Base-by-base conservation (phyloP, 108 stramenopile genomes). In the Pseudonitzschia pungens region DNA sequence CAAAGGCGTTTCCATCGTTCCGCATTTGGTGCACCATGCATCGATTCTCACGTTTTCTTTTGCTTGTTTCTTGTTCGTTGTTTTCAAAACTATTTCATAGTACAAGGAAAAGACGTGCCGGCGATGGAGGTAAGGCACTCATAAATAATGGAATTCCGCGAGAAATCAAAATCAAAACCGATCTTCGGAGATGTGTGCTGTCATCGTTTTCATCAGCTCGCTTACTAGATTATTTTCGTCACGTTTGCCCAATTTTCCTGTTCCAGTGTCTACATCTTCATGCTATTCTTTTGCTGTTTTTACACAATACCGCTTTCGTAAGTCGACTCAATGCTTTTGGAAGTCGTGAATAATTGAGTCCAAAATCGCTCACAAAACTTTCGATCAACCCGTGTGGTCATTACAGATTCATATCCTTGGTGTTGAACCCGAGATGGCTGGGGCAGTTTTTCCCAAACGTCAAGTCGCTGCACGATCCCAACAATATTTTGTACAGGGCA, bases 241-340 rank as follows among this genome's bases (percentile, higher is more conserved):
- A 7, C 55, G 26, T 56, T 56, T 22, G 55, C 55, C 14, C 22
- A 27, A 5, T 14, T 56, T 22, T 27, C 7, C 7, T 11, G 8
- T 32, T 58, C 27, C 14, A 48, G 66, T 29, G 45, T 67, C 16
- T 48, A 48, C 27, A 7, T 67, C 45, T 67, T 67, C 70, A 81
- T 52, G 68, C 87, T 76, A 66, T 60, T 42, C 44, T 71, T 94
- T 11, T 94, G 89, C 45, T 75, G 84, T 28, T 82, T 89, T 36
- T 95, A 95, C 65, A 95, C 91, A 24, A 83, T 95, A 58, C 90
- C 90, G 28, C 71, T 94, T 72, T 79, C 86, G 45, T 48, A 48
- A 48, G 45, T 48, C 1, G 10, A 48, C 45, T 2, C 4, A 36
- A 36, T 36, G 36, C 2, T 36, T 6, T 36, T 6, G 36, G 36